A percentile compares a stretch with the other conserved stretches of the same genome.
Conservation (phyloP, 108 stramenopile species). For the Nannochloropsis gaditana region DNA sequence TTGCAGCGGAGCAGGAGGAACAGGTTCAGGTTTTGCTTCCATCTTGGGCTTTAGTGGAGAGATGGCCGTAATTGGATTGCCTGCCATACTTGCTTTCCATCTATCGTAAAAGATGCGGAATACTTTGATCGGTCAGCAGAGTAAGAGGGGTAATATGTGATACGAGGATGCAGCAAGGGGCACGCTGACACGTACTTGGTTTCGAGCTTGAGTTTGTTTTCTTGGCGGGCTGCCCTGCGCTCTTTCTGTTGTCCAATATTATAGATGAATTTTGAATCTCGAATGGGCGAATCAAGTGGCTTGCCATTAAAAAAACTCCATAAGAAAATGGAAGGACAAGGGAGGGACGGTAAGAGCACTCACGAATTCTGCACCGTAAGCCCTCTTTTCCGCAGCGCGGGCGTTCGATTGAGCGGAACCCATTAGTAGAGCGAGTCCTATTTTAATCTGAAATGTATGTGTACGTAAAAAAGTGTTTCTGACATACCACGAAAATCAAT, state of each 20-base stretch:
- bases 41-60: neutral
- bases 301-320: no score
- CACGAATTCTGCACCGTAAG: neutral
- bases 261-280: no score
- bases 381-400: neutral
- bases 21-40: neutral
- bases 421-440: neutral
- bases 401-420: neutral
- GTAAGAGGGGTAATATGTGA: neutral
- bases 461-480: no score
- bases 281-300: no score
- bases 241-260: neutral
- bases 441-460: no score
- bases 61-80: neutral
- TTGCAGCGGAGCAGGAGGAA: neutral
- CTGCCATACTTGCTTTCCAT: constrained; percentile 5
- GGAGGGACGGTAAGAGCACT: neutral
- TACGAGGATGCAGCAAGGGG: neutral
- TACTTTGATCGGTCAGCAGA: neutral
- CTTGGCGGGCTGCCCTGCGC: neutral
- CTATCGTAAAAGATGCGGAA: neutral
- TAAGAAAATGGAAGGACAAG: neutral
- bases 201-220: neutral
- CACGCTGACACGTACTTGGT: neutral
- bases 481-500: no score